Conservation (phyloP, 306 rosid genomes). For the Trifolium subterraneum region DNA sequence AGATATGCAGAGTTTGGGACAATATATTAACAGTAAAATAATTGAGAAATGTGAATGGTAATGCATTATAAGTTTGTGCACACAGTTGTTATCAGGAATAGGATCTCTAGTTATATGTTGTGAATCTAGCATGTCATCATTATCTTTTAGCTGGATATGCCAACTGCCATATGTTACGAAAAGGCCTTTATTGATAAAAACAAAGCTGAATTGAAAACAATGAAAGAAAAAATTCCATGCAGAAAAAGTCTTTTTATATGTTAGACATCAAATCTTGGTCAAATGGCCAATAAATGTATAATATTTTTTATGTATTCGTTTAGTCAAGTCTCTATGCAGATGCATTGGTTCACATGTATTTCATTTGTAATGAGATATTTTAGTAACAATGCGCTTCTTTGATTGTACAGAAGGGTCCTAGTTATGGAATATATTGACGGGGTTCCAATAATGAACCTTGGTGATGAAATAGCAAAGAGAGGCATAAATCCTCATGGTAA, state of each 20-base stretch:
- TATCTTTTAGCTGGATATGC: constrained; percentile 13
- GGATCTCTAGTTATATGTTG: constrained; percentile 2
- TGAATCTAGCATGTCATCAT: constrained; percentile 30
- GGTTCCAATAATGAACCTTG: constrained; percentile 87
- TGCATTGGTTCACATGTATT: constrained; percentile 38
- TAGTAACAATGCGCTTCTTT: constrained; percentile 42
- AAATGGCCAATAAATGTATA: constrained; percentile 19
- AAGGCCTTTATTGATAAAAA: constrained; percentile 17
- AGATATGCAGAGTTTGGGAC: constrained; percentile 15
- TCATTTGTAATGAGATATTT: constrained; percentile 35
- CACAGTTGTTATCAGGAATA: neutral
- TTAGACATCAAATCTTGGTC: constrained; percentile 21
- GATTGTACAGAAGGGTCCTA: constrained; percentile 71
- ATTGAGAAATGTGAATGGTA: constrained; percentile 31
- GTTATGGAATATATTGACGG: constrained; percentile 96
- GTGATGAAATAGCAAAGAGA: constrained; percentile 89
- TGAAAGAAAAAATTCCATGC: constrained; percentile 1
- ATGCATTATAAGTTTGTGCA: constrained; percentile 30
- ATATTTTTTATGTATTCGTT: neutral
- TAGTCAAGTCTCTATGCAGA: constrained; percentile 16
- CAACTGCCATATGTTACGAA: constrained; percentile 1
- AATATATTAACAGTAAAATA: constrained; percentile 21
- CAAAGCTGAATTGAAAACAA: constrained; percentile 30
- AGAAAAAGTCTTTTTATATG: neutral
- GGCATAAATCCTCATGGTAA: constrained; percentile 83